A percentile compares a stretch with the other conserved stretches of the same genome.
Conservation (phyloP, 495 filamentous ascomycete genomes). For the Aspergillus sclerotiicarbonarius region DNA sequence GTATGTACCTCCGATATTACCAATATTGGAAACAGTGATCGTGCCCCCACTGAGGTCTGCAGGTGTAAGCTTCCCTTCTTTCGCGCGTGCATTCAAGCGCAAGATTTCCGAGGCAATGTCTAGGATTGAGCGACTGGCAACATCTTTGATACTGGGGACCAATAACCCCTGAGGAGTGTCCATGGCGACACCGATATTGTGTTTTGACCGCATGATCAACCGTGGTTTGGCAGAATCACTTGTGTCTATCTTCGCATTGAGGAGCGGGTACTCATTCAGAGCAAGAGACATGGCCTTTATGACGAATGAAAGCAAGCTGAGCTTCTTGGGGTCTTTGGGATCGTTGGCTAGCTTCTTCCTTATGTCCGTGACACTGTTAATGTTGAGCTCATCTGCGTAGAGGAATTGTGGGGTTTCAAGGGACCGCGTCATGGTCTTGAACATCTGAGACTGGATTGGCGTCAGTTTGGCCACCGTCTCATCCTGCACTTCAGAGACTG, state of each 20-base stretch:
- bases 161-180: constrained; percentile 87
- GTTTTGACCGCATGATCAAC: constrained; percentile 72
- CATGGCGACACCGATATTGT: constrained; percentile 97
- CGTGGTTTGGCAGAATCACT: constrained; percentile 58
- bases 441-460: constrained; percentile 86
- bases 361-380: constrained; percentile 67
- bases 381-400: constrained; percentile 82
- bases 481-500: constrained; percentile 44
- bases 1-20: constrained; percentile 92
- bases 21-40: constrained; percentile 95
- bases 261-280: constrained; percentile 73
- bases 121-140: constrained; percentile 67
- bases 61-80: constrained; percentile 68
- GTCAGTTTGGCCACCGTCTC: constrained; percentile 69
- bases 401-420: constrained; percentile 90
- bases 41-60: constrained; percentile 83
- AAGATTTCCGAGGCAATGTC: constrained; percentile 74
- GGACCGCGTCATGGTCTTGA: constrained; percentile 95
- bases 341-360: constrained; percentile 58
- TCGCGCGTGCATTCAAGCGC: constrained; percentile 69
- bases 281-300: constrained; percentile 91
- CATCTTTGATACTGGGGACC: constrained; percentile 92
- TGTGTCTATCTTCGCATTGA: constrained; percentile 80
- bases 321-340: constrained; percentile 51
- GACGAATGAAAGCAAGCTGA: constrained; percentile 91